Conservation (phyloP, 495 filamentous ascomycete genomes). For the Durotheca rogersii region DNA sequence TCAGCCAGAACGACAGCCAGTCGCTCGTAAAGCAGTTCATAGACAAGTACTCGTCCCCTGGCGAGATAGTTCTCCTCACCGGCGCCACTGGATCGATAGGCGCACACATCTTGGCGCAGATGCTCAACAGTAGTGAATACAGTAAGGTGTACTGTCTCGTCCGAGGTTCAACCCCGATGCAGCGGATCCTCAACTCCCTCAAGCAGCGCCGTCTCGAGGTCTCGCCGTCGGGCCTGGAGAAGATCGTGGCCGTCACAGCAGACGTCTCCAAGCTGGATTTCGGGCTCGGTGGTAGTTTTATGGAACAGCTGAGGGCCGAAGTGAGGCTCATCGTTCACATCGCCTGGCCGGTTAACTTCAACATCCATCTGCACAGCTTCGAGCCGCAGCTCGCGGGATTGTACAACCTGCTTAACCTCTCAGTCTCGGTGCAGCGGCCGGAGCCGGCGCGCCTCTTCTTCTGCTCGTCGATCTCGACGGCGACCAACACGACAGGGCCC, state of each 20-base stretch:
- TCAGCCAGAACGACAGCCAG: slow-evolving; percentile 26
- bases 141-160: slow-evolving; percentile 54
- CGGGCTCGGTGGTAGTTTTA: slow-evolving; percentile 37
- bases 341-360: slow-evolving; percentile 72
- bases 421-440: slow-evolving; percentile 40
- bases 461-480: slow-evolving; percentile 49
- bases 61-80: slow-evolving; percentile 41
- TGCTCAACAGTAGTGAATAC: slow-evolving; percentile 44
- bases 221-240: slow-evolving; percentile 16
- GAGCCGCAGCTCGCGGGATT: slow-evolving; percentile 56
- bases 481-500: slow-evolving; percentile 30
- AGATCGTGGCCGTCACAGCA: slow-evolving; percentile 20
- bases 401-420: slow-evolving; percentile 54
- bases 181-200: slow-evolving; percentile 37
- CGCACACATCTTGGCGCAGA: slow-evolving; percentile 49
- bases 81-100: slow-evolving; percentile 60
- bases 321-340: slow-evolving; percentile 56
- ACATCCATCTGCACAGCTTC: slow-evolving; percentile 53
- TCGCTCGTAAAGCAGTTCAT: slow-evolving; percentile 45
- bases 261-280: slow-evolving; percentile 41
- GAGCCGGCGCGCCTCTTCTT: slow-evolving; percentile 48
- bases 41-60: slow-evolving; percentile 51
- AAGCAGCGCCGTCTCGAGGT: slow-evolving; percentile 34
- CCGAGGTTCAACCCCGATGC: slow-evolving; percentile 37
- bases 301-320: slow-evolving; percentile 38